These are phyloP conservation scores for Picochlorum sp. DNA, from an alignment of 139 green algal genomes.

Conservation along the genomic window DNA sequence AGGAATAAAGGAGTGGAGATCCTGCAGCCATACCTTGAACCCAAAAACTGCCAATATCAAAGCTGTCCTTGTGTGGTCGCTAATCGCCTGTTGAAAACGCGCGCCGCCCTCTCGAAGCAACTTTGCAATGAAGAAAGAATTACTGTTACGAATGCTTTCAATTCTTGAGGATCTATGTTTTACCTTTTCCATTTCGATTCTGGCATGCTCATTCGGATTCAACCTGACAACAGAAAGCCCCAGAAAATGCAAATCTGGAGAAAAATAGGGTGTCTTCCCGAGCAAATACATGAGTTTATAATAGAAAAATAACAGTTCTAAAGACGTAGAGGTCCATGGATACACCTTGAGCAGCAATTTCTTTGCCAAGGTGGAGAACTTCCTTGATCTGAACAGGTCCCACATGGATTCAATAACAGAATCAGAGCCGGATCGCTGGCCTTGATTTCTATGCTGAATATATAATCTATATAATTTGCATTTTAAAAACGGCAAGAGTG, in stretches of 20 bases:
- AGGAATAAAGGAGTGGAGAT: too few species aligned
- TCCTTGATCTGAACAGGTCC: too few species aligned
- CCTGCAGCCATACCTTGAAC: constrained; percentile 83
- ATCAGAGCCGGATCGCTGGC: too few species aligned
- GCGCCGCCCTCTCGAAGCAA: neutral
- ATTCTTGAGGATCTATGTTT: neutral
- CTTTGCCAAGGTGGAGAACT: constrained; percentile 1
- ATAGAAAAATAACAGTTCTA: constrained; percentile 41
- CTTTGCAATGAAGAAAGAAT: neutral
- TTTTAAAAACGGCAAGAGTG: constrained; percentile 57
- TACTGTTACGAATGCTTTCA: neutral
- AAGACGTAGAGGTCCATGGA: constrained; percentile 33
- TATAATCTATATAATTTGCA: constrained; percentile 48
- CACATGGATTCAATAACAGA: too few species aligned
- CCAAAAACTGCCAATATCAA: constrained; percentile 78
- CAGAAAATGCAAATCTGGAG: constrained; percentile 42
- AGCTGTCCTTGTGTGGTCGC: constrained; percentile 36
- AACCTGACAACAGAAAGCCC: constrained; percentile 44
- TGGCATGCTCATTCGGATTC: constrained; percentile 45
- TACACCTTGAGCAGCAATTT: constrained; percentile 28
- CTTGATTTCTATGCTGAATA: neutral
- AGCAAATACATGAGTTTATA: constrained; percentile 72
- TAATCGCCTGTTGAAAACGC: neutral
- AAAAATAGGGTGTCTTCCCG: constrained; percentile 29
- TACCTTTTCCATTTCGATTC: neutral